Base-by-base conservation (phyloP, 768 basidiomycete species). In the Symmetrospora coprosmae region DNA sequence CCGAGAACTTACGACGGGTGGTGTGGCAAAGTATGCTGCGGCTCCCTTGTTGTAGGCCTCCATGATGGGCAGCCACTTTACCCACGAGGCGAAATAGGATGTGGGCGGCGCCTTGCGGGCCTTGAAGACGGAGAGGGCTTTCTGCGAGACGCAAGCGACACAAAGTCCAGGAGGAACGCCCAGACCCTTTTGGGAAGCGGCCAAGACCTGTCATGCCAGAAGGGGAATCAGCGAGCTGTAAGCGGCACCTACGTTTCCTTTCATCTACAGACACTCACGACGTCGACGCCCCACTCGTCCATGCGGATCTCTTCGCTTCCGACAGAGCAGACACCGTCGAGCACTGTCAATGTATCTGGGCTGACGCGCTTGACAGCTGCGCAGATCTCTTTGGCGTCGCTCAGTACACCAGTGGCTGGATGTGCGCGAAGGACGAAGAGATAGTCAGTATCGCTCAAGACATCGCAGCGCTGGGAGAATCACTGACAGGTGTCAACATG, bases 251-350 rank as follows among this genome's bases (percentile, higher is more conserved):
- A 19, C 38, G 19, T 13, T 39, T 13, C 19, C 56, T 50, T 33
- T 25, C 7, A 47, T 19, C 21, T 4, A 61, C 4, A 2, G 8
- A 27, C 11, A 45, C 64, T 30, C 25, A 97, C 84, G 35, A 90
- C 81, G 66, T 99, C 94, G 52, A 97, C 77, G 25, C 79, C 82
- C 94, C 94, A 97, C 2, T 80, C 83, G 67, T 97, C 94, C 77
- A 94, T 85, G 43, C 78, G 81, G 67, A 99, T 90, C 71, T 96
- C 89, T 72, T 97, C 94, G 66, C 84, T 87, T 4, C 87, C 94
- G 16, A 96, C 89, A 1, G 89, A 84, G 74, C 94, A 99, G 27
- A 99, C 94, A n/a, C 81, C 87, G 69, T 99, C 94, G 61, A 89
- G 76, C 7, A 86, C 62, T 65, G 87, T 85, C 63, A 99, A 76